phyloP scores from a whole-genome alignment of 106 monocot species.

The Platanthera zijinensis region DNA sequence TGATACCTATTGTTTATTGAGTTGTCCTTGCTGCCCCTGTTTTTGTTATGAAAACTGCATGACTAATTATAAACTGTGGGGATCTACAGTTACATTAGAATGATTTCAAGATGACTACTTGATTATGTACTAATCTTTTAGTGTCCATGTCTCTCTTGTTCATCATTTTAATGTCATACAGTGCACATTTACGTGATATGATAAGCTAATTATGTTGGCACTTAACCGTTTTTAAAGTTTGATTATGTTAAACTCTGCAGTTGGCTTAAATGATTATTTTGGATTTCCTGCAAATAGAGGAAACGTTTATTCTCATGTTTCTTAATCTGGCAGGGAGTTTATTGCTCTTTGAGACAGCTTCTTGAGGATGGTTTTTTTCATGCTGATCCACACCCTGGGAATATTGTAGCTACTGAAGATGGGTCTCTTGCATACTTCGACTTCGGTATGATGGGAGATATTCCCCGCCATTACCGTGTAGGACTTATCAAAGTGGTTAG shows the following conservation, averaged over 20 bases:
- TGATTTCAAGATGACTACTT: background rate
- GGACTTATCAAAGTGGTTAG: conserved; percentile 98
- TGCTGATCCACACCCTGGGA: conserved; percentile 98
- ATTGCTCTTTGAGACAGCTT: conserved; percentile 88
- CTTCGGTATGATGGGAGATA: conserved; percentile 99
- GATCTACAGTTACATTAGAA: background rate
- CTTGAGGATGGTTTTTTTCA: conserved; percentile 96
- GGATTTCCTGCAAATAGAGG: background rate
- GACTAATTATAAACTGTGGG: background rate
- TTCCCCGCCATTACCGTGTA: conserved; percentile 95
- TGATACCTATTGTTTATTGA: background rate
- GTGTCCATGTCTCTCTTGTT: background rate
- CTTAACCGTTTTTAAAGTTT: background rate
- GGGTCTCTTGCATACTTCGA: conserved; percentile 96
- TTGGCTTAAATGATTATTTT: background rate
- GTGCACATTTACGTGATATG: background rate
- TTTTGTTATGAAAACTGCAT: background rate
- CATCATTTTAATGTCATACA: background rate
- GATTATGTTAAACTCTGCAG: background rate
- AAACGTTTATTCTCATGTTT: conserved; percentile 1
- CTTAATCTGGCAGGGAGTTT: conserved; percentile 48
- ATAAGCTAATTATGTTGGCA: background rate
- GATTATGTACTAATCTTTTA: background rate
- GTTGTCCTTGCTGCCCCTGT: background rate
- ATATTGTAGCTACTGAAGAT: conserved; percentile 79